These are phyloP conservation scores for Entomortierella beljakovae DNA, from an alignment of 192 early-diverging fungal species.

Conservation along the genomic window DNA sequence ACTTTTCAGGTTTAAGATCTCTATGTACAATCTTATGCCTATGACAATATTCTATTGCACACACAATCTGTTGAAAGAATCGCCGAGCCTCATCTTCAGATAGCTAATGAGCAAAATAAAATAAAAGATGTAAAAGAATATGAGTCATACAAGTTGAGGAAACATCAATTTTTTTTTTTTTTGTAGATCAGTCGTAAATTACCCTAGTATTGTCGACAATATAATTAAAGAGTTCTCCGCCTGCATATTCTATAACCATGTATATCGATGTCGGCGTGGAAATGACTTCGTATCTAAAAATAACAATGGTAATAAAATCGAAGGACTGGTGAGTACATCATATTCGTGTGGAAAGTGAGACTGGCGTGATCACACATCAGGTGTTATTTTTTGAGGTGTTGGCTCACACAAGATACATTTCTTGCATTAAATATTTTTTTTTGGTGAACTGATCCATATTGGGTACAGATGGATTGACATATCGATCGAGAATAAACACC, in stretches of 20 bases:
- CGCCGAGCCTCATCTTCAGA: conserved; percentile 85
- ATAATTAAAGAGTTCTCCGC: conserved; percentile 88
- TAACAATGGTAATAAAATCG: background rate
- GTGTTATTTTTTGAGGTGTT: conserved; percentile 6
- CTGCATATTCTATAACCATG: conserved; percentile 93
- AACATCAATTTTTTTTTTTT: background rate
- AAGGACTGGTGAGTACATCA: no score
- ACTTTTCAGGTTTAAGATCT: conserved; percentile 90
- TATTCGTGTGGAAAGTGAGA: background rate
- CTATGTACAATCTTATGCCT: conserved; percentile 89
- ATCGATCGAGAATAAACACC: background rate
- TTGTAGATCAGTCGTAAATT: conserved; percentile 6
- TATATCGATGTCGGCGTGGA: conserved; percentile 96
- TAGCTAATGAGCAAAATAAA: conserved; percentile 61
- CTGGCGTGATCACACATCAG: conserved; percentile 25
- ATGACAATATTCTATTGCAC: conserved; percentile 95
- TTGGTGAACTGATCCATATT: conserved; percentile 2
- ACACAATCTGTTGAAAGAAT: conserved; percentile 98
- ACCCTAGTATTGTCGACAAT: conserved; percentile 83
- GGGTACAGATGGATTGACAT: background rate
- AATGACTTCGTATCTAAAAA: conserved; percentile 91
- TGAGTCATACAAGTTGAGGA: conserved; percentile 10
- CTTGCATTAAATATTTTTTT: background rate
- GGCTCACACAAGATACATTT: no score
- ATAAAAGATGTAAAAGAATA: no score